Base-by-base conservation (phyloP, 441 rosid genomes). In the Adansonia gregorii region DNA sequence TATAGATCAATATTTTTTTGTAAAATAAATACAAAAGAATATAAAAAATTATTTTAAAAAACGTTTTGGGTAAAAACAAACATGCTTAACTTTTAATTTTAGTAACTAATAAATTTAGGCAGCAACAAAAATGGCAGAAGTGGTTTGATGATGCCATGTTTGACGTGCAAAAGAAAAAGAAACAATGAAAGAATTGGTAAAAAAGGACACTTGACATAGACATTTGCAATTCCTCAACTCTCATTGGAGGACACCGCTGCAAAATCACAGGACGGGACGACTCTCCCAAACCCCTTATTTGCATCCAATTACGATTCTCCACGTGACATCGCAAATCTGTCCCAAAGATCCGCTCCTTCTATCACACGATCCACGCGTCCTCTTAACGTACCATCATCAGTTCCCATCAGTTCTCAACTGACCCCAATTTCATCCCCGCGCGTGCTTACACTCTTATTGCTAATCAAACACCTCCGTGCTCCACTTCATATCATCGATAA, bases 281-380 rank as follows among this genome's bases (percentile, higher is more conserved):
- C 35, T 31, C 35, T 31, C 3, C 35, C 3, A 2, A 31, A 31
- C 35, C 35, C 1, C 19, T 5, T 6, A 31, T 31, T 27, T 27
- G 1, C 17, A 61, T 7, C 70, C 49, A 41, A 66, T 41, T 1
- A 10, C 2, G 1, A 9, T 14, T 3, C 22, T 1, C 24, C 46
- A 27, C 15, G 24, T 43, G 15, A 70, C 24, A 15, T 15, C 22
- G 7, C 12, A 70, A 27, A 70, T 70, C 74, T 27, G 15, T 70
- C 27, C 15, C 14, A 3, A 15, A 51, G 60, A 70, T 70, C 22
- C 19, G 1, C 73, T 2, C 45, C 1, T 43, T 1, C 60, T 7
- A 27, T 70, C 60, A 51, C 39, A 31, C 24, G 14, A 15, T 15
- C 60, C 46, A 70, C 74, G 74, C 45, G 74, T n/a, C 61, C 22